phyloP scores from a whole-genome alignment of 495 filamentous ascomycete genomes.

The Trichoderma asperelloides region DNA sequence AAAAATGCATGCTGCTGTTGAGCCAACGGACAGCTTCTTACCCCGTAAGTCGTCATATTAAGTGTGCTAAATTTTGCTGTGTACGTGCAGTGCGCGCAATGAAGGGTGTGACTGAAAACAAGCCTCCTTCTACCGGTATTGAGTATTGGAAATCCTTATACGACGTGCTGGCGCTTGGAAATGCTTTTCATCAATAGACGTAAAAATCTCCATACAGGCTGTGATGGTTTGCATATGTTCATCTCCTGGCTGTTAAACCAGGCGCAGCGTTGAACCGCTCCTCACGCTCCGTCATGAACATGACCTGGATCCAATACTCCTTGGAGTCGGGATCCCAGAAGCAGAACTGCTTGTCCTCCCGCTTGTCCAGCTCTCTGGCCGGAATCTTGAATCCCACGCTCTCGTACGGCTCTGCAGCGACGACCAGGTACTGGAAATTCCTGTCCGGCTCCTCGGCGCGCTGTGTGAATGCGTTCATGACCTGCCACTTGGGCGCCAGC shows the following conservation, averaged over 20 bases:
- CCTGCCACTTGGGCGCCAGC: conserved; percentile 72
- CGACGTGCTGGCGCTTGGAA: not conserved
- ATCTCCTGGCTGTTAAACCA: conserved; percentile 54
- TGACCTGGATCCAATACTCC: conserved; percentile 97
- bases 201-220: not conserved
- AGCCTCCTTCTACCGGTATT: not conserved
- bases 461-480: conserved; percentile 97
- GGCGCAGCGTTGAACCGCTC: conserved; percentile 92
- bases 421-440: conserved; percentile 85
- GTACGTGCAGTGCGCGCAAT: not conserved
- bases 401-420: conserved; percentile 96
- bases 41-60: not conserved
- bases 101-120: not conserved
- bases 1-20: not conserved
- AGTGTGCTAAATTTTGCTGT: not conserved
- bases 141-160: not conserved
- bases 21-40: conserved; percentile 5
- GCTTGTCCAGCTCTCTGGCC: conserved; percentile 84
- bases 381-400: conserved; percentile 95
- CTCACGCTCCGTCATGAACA: conserved; percentile 98
- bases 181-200: no score
- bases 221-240: conserved; percentile 9
- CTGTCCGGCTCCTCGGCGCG: conserved; percentile 92
- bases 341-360: conserved; percentile 78
- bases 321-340: conserved; percentile 96